Base-by-base conservation (phyloP, 192 early-diverging fungal species). In the Coemansia guatemalensis region DNA sequence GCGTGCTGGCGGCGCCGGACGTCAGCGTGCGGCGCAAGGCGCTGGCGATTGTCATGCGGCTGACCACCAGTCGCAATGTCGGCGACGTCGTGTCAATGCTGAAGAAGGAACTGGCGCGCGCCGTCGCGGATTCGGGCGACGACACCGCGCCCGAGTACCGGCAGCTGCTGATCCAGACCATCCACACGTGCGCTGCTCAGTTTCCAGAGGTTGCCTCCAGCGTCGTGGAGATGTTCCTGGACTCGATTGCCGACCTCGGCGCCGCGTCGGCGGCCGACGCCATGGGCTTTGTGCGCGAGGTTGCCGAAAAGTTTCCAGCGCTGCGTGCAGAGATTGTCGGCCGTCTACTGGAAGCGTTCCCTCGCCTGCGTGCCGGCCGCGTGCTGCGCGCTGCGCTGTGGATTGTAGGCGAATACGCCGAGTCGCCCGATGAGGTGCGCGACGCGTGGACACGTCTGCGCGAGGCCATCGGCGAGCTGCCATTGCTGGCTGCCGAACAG, bases 361-460 rank as follows among this genome's bases (percentile, higher is more conserved):
- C 68, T 30, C 94, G 98, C 32, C 89, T 98, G 78, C 95, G 93
- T 73, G 90, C 91, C 2, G 90, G 92, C 57, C 87, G 94, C 71
- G 95, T 97, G 4, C 88, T 96, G 73, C 88, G 97, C 50, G 97
- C 96, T 25, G 97, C 94, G 20, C 84, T 99, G 49, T 99, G 97
- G 97, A 97, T 98, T 68, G 84, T 99, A 64, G 96, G 97, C 54
- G 97, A 99, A 83, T 99, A 97, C 67, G 91, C 91, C 50, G 74
- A 87, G 62, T 82, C 84, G n/a, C 79, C 69, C 8, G 78, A 84
- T 60, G 87, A 89, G 66, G 96, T 99, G 68, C 92, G 95, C 70
- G 83, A 85, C 0, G 86, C 91, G 44, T 88, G 95, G 88, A 85
- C 86, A 63, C 84, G 88, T 57, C 90, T 99, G 55, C 88, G 93